A percentile compares a stretch with the other conserved stretches of the same genome.
phyloP scores from a whole-genome alignment of 805 yeast genomes.

The Metschnikowia shivogae region DNA sequence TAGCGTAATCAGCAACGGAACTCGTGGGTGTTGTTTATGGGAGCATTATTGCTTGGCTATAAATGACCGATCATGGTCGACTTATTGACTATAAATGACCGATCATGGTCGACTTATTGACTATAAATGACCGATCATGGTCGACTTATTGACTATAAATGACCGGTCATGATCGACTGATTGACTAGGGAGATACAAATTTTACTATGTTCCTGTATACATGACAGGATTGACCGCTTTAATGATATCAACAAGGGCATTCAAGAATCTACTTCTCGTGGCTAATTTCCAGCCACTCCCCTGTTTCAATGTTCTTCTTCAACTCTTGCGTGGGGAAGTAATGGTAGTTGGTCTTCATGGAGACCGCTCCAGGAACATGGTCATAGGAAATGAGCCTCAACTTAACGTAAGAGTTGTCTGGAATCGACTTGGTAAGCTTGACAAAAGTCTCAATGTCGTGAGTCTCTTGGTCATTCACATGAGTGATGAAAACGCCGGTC shows the following conservation, averaged over 20 bases:
- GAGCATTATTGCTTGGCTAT: too few species aligned
- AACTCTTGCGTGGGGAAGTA: conserved; percentile 75
- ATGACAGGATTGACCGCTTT: too few species aligned
- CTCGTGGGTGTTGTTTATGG: too few species aligned
- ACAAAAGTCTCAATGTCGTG: conserved; percentile 66
- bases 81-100: too few species aligned
- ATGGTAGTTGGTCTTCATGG: conserved; percentile 83
- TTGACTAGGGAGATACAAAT: too few species aligned
- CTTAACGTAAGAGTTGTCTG: conserved; percentile 78
- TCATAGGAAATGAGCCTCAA: conserved; percentile 80
- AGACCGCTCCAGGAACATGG: conserved; percentile 79
- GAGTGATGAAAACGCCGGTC: conserved; percentile 82
- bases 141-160: too few species aligned
- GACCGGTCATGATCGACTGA: too few species aligned
- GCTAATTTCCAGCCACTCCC: conserved; percentile 48
- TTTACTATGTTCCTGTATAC: neutral
- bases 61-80: too few species aligned
- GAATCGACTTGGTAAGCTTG: conserved; percentile 59
- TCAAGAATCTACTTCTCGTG: conserved; percentile 17
- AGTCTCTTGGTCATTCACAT: conserved; percentile 74
- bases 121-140: too few species aligned
- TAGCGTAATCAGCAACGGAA: too few species aligned
- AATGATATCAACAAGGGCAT: too few species aligned
- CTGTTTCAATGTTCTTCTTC: conserved; percentile 42
- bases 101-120: too few species aligned